Conservation (phyloP, 371 early-diverging fungal species). For the Rhizomucor miehei region DNA sequence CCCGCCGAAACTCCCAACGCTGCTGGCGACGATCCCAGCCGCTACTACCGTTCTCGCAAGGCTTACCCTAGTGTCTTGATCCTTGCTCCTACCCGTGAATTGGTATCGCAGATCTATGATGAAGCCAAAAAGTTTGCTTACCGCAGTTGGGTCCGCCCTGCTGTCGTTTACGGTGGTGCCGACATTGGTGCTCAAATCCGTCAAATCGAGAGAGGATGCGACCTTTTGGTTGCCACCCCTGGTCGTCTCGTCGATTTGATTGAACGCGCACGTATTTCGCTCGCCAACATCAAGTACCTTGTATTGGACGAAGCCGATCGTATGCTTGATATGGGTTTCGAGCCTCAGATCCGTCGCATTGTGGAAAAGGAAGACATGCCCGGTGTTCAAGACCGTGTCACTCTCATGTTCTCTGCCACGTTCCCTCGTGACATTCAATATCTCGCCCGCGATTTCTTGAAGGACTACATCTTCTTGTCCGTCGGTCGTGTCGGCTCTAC, state of each 20-base stretch:
- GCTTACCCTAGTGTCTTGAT: conserved; percentile 84
- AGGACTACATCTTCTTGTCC: conserved; percentile 45
- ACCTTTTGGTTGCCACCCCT: conserved; percentile 98
- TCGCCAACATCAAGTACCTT: conserved; percentile 85
- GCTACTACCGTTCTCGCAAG: conserved; percentile 82
- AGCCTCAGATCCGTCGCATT: conserved; percentile 90
- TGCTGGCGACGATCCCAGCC: conserved; percentile 38
- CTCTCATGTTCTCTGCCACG: conserved; percentile 98
- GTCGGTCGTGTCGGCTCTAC: conserved; percentile 59
- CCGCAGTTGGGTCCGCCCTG: conserved; percentile 28
- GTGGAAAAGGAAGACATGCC: conserved; percentile 78
- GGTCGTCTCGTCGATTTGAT: conserved; percentile 97
- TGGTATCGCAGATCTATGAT: conserved; percentile 79
- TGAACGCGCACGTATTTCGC: conserved; percentile 72
- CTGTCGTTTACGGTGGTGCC: conserved; percentile 93
- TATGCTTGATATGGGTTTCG: conserved; percentile 99
- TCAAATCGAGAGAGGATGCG: conserved; percentile 83
- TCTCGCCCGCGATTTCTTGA: conserved; percentile 89
- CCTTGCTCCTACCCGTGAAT: conserved; percentile 95
- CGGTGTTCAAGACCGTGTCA: conserved; percentile 31
- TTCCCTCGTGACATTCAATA: conserved; percentile 93
- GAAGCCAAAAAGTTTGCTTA: conserved; percentile 41
- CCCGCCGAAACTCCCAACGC: conserved; percentile 52
- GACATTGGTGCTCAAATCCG: conserved; percentile 78
- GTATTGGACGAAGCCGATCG: conserved; percentile 98